Conservation (phyloP, 257 asterid genomes). For the Ilex aquifolium region DNA sequence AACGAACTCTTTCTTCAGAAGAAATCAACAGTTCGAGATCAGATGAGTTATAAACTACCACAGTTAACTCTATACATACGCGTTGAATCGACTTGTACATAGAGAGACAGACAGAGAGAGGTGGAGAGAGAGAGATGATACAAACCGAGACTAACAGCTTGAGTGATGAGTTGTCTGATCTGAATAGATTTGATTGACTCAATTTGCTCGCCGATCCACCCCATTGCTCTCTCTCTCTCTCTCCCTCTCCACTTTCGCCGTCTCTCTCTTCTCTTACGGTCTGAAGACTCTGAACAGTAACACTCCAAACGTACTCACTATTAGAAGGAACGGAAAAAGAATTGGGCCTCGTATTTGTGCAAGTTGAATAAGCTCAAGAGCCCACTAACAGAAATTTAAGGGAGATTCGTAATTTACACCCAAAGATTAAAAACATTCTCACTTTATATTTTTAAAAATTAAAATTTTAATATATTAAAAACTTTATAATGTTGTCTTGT, state of each 20-base stretch:
- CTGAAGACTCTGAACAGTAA: neutral
- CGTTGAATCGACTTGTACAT: neutral
- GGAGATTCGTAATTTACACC: too few relatives aligned
- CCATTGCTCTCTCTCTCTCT: slow-evolving; percentile 39
- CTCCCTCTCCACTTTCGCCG: neutral
- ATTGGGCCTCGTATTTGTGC: too few relatives aligned
- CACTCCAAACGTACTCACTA: neutral
- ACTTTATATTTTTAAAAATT: too few relatives aligned
- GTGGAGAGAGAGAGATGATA: neutral
- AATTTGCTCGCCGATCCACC: slow-evolving; percentile 95
- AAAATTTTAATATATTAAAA: too few relatives aligned
- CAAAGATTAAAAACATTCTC: too few relatives aligned
- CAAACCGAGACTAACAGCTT: slow-evolving; percentile 1
- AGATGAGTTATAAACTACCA: neutral
- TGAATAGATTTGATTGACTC: slow-evolving; percentile 82
- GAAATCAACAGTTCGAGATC: neutral
- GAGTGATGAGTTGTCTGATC: slow-evolving; percentile 69
- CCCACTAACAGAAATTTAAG: too few relatives aligned
- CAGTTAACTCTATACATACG: neutral
- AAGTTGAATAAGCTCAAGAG: too few relatives aligned
- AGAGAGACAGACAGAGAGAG: neutral
- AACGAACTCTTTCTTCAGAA: neutral
- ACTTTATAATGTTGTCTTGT: too few relatives aligned
- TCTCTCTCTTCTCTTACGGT: neutral
- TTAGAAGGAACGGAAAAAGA: too few relatives aligned